phyloP scores from a whole-genome alignment of 1,284 basidiomycete genomes.

The Trametes sp. region DNA sequence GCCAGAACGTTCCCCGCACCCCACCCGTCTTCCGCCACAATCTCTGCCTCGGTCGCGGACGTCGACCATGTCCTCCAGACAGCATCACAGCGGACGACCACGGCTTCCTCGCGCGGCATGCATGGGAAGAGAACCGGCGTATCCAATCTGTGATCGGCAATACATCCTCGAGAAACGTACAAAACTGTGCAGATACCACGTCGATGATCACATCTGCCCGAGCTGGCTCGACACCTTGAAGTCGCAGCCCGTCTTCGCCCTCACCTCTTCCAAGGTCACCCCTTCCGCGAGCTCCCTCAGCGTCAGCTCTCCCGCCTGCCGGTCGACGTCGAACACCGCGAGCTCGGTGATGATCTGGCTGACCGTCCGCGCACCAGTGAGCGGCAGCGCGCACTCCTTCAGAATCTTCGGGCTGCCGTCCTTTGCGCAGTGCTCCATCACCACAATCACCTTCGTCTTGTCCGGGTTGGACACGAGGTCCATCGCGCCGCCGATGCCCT shows the following conservation, averaged over 20 bases:
- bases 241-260: slow-evolving; percentile 85
- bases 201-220: slow-evolving; percentile 36
- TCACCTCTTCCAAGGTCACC: slow-evolving; percentile 85
- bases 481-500: slow-evolving; percentile 98
- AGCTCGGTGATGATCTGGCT: slow-evolving; percentile 95
- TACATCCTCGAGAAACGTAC: slow-evolving; percentile 8
- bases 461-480: slow-evolving; percentile 95
- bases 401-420: slow-evolving; percentile 92
- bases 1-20: neutral
- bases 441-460: slow-evolving; percentile 88
- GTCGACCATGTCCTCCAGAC: too few relatives aligned
- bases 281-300: slow-evolving; percentile 88
- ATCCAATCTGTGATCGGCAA: slow-evolving; percentile 6
- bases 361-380: slow-evolving; percentile 89
- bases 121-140: slow-evolving; percentile 10
- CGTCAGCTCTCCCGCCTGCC: slow-evolving; percentile 73
- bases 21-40: neutral
- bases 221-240: slow-evolving; percentile 63
- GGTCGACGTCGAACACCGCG: slow-evolving; percentile 91
- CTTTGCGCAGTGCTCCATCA: slow-evolving; percentile 93
- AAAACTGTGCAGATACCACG: neutral
- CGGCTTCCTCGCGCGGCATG: neutral
- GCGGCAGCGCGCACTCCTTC: slow-evolving; percentile 82
- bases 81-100: slow-evolving; percentile 1
- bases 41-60: too few relatives aligned